Conservation (phyloP, 345 rosid species). For the Carallia brachiata region DNA sequence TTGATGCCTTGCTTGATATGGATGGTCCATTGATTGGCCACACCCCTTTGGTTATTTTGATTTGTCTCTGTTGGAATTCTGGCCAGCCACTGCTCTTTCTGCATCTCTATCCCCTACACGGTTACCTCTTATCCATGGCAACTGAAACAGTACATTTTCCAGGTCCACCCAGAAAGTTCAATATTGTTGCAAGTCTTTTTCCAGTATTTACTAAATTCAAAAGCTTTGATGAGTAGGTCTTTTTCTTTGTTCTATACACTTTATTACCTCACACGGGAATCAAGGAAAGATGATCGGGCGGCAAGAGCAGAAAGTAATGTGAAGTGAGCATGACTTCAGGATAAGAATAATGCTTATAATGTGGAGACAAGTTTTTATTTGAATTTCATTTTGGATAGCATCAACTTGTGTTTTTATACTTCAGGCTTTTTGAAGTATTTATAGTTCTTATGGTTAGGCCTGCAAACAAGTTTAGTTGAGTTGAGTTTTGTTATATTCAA, state of each 20-base stretch:
- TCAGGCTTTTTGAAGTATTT: no score
- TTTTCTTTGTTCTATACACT: conserved; percentile 2
- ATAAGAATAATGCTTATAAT: not conserved
- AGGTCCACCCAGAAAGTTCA: conserved; percentile 2
- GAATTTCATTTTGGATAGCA: no score
- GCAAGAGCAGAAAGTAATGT: not conserved
- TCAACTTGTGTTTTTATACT: no score
- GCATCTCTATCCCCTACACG: not conserved
- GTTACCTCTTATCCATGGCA: conserved; percentile 18
- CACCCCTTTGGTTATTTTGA: not conserved
- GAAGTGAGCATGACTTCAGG: not conserved
- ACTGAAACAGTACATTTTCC: not conserved
- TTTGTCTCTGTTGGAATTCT: not conserved
- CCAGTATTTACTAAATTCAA: not conserved
- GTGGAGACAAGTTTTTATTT: not conserved
- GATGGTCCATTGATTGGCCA: not conserved
- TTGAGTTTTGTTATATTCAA: no score
- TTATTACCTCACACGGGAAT: conserved; percentile 4
- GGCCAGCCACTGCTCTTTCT: not conserved
- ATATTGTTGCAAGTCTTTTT: not conserved
- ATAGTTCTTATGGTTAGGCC: no score
- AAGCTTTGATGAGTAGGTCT: not conserved
- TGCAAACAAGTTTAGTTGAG: no score
- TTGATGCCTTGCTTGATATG: conserved; percentile 1
- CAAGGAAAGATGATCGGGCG: not conserved